Evolutionary conservation across 2,329 filamentous ascomycete species (phyloP), one percentile per base, ranked within the genome.

Genomic region (Fusarium subglutinans): DNA sequence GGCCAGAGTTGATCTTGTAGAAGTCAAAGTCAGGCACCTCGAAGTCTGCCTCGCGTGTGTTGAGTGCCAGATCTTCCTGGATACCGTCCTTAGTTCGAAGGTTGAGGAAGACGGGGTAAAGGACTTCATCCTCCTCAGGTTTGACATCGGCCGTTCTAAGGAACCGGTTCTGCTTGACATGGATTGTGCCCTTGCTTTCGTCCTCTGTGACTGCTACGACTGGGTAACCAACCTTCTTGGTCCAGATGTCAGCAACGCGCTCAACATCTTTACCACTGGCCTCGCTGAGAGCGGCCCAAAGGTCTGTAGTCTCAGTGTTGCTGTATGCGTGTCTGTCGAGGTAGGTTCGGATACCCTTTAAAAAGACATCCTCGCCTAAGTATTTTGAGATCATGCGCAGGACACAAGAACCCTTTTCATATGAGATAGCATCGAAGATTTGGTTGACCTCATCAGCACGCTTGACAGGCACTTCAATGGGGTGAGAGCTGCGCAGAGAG

Each of bases 311-410:
- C 81, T 94, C 89, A 3, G 96, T 98, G 86, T 98, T 98, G 53
- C 94, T 93, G 80, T 96, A 98, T n/a, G 95, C 94, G 81, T 98
- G 95, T 86, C 96, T 97, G 87, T 96, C 97, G 78, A 98, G 90
- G 81, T 98, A 98, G 63, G 90, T 90, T 58, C 95, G 91, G 61
- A 98, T 93, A 80, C 96, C 96, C 81, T 98, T 94, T 81, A 98
- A 90, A 87, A 98, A 98, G 24, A 90, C 88, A 48, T 98, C 94
- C 82, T 98, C 96, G 57, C 96, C 96, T 30, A 98, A 87, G 79
- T 97, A 97, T 75, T 95, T 97, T 26, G 96, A 98, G 75, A 98
- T 95, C 96, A 98, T 98, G 80, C 96, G 93, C 70, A 98, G 88
- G 40, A 98, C 95, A 78, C 95, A 97, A 17, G 95, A 98, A 24